Conservation (phyloP, 2,329 filamentous ascomycete genomes). For the Tolypocladium ovalisporum region DNA sequence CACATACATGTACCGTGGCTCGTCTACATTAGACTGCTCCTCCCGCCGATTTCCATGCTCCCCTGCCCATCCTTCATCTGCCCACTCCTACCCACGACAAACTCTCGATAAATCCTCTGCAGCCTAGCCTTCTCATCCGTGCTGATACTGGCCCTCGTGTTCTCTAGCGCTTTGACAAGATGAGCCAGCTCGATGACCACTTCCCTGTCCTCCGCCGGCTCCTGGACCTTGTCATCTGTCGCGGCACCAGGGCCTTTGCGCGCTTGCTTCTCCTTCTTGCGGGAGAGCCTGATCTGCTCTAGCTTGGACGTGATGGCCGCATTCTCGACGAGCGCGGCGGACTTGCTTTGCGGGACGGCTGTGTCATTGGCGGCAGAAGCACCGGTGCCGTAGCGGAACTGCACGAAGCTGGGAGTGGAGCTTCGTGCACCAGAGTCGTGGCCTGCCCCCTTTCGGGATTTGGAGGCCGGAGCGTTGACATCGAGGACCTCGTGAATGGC, state of each 20-base stretch:
- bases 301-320: constrained; percentile 74
- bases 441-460: constrained; percentile 21
- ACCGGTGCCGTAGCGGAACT: constrained; percentile 70
- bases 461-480: constrained; percentile 34
- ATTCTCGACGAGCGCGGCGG: constrained; percentile 57
- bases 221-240: constrained; percentile 14
- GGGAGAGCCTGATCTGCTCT: constrained; percentile 62
- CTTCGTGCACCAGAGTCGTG: constrained; percentile 17
- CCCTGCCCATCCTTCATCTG: constrained; percentile 93
- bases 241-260: constrained; percentile 13
- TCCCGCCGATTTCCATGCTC: constrained; percentile 80
- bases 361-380: constrained; percentile 30
- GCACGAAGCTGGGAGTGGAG: constrained; percentile 51
- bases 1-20: constrained; percentile 1
- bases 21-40: constrained; percentile 83
- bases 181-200: constrained; percentile 81
- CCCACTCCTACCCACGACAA: constrained; percentile 83
- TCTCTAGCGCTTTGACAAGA: constrained; percentile 63
- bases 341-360: constrained; percentile 37
- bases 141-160: constrained; percentile 75
- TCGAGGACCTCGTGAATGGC: constrained; percentile 87
- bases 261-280: constrained; percentile 34
- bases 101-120: constrained; percentile 78
- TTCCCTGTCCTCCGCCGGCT: constrained; percentile 40
- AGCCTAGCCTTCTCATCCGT: constrained; percentile 64